Conservation (phyloP, 805 yeast genomes). For the Komagataella phaffii region DNA sequence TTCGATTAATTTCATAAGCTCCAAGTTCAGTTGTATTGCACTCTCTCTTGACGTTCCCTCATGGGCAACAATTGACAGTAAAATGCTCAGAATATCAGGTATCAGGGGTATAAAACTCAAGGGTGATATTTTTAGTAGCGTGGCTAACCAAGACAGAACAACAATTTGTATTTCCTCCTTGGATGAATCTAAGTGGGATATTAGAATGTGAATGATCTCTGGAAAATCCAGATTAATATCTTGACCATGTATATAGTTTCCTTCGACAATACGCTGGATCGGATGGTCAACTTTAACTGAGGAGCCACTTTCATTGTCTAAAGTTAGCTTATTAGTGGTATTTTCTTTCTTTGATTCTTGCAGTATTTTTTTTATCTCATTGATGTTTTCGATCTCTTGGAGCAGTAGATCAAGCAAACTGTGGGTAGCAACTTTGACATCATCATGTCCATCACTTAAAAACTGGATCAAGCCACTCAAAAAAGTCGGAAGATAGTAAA, state of each 20-base stretch:
- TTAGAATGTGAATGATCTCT: slow-evolving; percentile 64
- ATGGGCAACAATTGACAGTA: slow-evolving; percentile 50
- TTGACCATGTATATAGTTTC: slow-evolving; percentile 58
- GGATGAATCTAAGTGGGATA: slow-evolving; percentile 66
- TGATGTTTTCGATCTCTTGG: slow-evolving; percentile 68
- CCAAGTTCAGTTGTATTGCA: slow-evolving; percentile 43
- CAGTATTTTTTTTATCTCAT: slow-evolving; percentile 48
- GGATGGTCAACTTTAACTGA: slow-evolving; percentile 12
- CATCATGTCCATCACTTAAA: slow-evolving; percentile 71
- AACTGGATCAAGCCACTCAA: slow-evolving; percentile 73
- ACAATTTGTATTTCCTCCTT: slow-evolving; percentile 69
- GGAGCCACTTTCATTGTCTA: slow-evolving; percentile 16
- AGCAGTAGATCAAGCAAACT: slow-evolving; percentile 61
- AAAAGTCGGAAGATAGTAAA: slow-evolving; percentile 80
- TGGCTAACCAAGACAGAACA: slow-evolving; percentile 72
- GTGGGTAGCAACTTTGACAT: slow-evolving; percentile 77
- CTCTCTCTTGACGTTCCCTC: slow-evolving; percentile 33
- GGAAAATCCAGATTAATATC: slow-evolving; percentile 74
- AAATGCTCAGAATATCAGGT: slow-evolving; percentile 60
- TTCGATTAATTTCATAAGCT: slow-evolving; percentile 38
- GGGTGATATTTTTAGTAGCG: slow-evolving; percentile 62
- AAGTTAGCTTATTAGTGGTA: slow-evolving; percentile 9
- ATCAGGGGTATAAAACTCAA: slow-evolving; percentile 58
- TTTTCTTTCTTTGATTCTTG: slow-evolving; percentile 12
- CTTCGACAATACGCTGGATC: slow-evolving; percentile 23